Base-by-base conservation (phyloP, 2,329 filamentous ascomycete genomes). In the Verticillium longisporum region DNA sequence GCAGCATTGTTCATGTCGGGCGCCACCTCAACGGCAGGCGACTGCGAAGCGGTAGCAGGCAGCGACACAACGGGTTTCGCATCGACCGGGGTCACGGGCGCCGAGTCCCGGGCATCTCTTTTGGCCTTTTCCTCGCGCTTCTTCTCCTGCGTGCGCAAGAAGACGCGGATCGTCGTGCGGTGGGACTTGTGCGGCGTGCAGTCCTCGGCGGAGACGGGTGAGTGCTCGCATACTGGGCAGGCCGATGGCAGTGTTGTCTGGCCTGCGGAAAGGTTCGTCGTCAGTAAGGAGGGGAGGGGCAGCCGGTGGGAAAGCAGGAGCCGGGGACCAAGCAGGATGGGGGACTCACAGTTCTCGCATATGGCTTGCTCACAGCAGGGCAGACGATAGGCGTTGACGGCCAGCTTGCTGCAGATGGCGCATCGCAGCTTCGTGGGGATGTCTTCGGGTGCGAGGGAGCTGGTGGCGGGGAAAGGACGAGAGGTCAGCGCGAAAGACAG, bases 371-470 rank as follows among this genome's bases (percentile, higher is more conserved):
- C 95, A 75, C 95, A 99, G 77, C 95, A 99, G 1, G 93, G 91
- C 33, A 97, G 81, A 65, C 93, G 90, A 73, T 92, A 96, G 9
- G 94, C 91, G 73, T 97, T 96, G 66, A 96, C 80, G 34, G 92
- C 93, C 62, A 98, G 82, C 74, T 91, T 92, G 78, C 90, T 95
- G 77, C 95, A 99, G 68, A 92, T 91, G 59, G 92, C 92, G 80
- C 95, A 99, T 76, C 93, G 90, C 65, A 99, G 84, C 81, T 97
- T 97, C 70, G 93, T 92, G n/a, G 95, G 95, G 61, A 97, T 92
- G 65, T 95, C 91, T 69, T 94, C 91, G 66, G 89, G 85, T 21
- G 86, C 80, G 63, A 97, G 82, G 57, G 90, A 88, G 73, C 92
- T 96, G 71, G 26, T 26, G 26, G 3, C 32, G 41, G 11, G 55